These are phyloP conservation scores for Pyrus betulifolia DNA, from an alignment of 306 rosid species.

Conservation along the genomic window DNA sequence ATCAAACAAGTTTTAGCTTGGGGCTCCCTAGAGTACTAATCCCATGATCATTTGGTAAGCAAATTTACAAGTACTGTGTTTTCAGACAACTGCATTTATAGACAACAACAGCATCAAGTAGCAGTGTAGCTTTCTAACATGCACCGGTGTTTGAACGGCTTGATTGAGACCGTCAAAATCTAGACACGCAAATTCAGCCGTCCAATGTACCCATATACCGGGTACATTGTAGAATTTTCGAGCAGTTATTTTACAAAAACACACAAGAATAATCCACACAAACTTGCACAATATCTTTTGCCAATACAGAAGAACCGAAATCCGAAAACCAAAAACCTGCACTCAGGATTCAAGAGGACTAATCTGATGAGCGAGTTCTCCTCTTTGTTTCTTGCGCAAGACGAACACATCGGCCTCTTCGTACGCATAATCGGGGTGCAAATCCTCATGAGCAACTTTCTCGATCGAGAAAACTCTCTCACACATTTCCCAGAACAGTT, in stretches of 20 bases:
- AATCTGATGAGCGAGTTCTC: not conserved
- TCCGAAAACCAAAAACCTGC: not conserved
- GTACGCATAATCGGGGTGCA: slow-evolving; percentile 69
- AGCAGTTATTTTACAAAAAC: not conserved
- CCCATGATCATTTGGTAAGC: not conserved
- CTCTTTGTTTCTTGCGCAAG: slow-evolving; percentile 50
- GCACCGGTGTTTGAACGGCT: not conserved
- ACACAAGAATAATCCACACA: not conserved
- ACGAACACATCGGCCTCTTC: slow-evolving; percentile 70
- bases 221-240: not conserved
- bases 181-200: too few relatives aligned
- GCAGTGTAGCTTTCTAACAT: too few relatives aligned
- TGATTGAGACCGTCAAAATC: too few relatives aligned
- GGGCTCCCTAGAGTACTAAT: not conserved
- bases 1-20: not conserved
- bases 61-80: not conserved
- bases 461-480: slow-evolving; percentile 31
- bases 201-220: too few relatives aligned
- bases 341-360: not conserved
- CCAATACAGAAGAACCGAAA: not conserved
- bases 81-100: too few relatives aligned
- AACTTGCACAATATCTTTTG: not conserved
- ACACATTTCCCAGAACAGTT: slow-evolving; percentile 66
- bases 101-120: too few relatives aligned
- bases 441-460: slow-evolving; percentile 56